phyloP scores from a whole-genome alignment of 441 rosid genomes.

The Bocquillonia castaneifolia region DNA sequence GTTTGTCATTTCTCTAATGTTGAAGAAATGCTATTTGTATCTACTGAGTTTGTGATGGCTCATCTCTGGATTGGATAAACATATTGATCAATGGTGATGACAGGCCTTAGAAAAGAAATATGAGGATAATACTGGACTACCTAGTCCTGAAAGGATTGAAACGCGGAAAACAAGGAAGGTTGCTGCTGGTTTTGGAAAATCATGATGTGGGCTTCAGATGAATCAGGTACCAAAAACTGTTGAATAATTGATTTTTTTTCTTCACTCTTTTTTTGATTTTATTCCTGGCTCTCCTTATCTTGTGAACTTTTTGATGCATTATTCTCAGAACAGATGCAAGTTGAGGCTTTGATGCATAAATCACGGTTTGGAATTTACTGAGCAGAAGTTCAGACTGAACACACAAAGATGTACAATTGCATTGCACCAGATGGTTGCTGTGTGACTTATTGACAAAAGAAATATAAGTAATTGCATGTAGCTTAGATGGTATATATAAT shows the following conservation, averaged over 20 bases:
- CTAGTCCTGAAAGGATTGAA: conserved; percentile 75
- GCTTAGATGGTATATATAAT: background rate
- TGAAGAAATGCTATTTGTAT: background rate
- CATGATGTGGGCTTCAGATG: conserved; percentile 29
- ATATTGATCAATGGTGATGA: conserved; percentile 14
- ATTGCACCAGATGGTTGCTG: background rate
- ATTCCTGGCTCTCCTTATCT: background rate
- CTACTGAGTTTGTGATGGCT: background rate
- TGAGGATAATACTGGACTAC: conserved; percentile 66
- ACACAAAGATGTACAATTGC: background rate
- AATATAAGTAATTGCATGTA: background rate
- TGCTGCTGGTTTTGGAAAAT: conserved; percentile 84
- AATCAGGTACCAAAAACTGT: background rate
- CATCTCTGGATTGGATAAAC: background rate
- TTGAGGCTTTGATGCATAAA: conserved; percentile 5
- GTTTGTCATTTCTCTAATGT: background rate
- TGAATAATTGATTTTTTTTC: background rate
- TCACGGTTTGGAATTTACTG: conserved; percentile 4
- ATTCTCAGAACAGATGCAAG: background rate
- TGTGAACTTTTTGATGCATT: background rate
- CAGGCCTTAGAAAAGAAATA: conserved; percentile 80
- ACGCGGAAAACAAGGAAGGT: conserved; percentile 46
- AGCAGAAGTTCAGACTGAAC: conserved; percentile 10
- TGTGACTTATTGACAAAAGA: background rate
- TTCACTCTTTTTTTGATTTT: background rate